A percentile compares a stretch with the other conserved stretches of the same genome.
Conservation (phyloP, 768 basidiomycete species). For the Russula emetica region DNA sequence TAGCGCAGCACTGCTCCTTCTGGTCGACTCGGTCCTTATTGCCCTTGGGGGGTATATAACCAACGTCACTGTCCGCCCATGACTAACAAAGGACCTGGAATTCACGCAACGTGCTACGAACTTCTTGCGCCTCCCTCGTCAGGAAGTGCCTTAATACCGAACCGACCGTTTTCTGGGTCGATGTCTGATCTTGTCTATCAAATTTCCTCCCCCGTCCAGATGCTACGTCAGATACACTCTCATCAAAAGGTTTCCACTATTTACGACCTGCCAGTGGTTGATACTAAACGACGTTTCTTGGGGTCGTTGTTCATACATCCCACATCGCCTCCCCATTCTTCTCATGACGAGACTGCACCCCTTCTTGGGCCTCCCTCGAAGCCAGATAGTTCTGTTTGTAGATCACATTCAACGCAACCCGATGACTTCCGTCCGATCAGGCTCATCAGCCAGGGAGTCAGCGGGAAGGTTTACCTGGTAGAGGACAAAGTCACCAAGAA, state of each 20-base stretch:
- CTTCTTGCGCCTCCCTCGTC: not conserved
- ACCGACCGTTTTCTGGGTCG: not conserved
- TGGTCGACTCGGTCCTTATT: not conserved
- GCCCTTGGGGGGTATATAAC: constrained; percentile 4
- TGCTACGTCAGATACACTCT: constrained; percentile 3
- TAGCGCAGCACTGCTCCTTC: constrained; percentile 14
- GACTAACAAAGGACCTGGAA: constrained; percentile 2
- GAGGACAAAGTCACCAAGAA: constrained; percentile 19
- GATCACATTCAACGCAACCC: not conserved
- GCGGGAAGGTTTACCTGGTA: constrained; percentile 25
- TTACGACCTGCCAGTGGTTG: constrained; percentile 1
- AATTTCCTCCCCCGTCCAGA: constrained; percentile 3
- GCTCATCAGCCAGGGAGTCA: constrained; percentile 24
- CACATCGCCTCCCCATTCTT: not conserved
- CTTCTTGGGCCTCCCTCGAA: constrained; percentile 2
- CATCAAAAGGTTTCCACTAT: not conserved
- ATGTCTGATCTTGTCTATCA: constrained; percentile 9
- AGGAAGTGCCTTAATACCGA: constrained; percentile 2
- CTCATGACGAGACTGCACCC: constrained; percentile 15
- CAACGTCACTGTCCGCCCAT: not conserved
- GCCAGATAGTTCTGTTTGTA: not conserved
- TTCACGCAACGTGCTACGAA: not conserved
- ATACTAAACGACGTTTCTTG: not conserved
- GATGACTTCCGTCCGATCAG: constrained; percentile 21
- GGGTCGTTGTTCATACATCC: not conserved